Evolutionary conservation across 352 stramenopile genomes (phyloP).

Genomic region (Globisporangium acanthophoron): DNA sequence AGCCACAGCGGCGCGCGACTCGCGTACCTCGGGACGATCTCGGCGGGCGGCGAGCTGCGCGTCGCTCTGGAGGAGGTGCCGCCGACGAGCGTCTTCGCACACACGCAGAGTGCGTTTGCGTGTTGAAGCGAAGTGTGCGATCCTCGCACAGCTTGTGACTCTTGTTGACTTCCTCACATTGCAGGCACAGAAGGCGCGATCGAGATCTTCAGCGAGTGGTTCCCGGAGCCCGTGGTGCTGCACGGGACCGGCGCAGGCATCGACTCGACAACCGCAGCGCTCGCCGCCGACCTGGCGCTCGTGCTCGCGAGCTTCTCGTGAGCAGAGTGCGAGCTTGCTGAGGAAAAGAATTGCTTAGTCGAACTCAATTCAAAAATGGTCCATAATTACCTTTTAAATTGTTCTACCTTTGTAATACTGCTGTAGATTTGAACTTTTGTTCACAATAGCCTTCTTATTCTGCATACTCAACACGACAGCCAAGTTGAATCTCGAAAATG

Average conservation of each 20-base stretch:
- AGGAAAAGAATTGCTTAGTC: not conserved
- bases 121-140: not conserved
- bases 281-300: slow-evolving; percentile 39
- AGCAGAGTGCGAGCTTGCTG: not conserved
- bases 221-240: slow-evolving; percentile 48
- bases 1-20: slow-evolving; percentile 21
- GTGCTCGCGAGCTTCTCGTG: slow-evolving; percentile 1
- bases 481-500: not conserved
- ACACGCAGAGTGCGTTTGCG: slow-evolving; percentile 11
- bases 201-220: slow-evolving; percentile 51
- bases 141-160: not conserved
- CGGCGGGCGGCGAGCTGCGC: slow-evolving; percentile 25
- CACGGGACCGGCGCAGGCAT: slow-evolving; percentile 57
- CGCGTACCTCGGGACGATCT: slow-evolving; percentile 53
- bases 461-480: too few species aligned
- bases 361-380: too few species aligned
- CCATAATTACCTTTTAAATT: too few species aligned
- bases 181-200: slow-evolving; percentile 57
- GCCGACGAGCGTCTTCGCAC: slow-evolving; percentile 29
- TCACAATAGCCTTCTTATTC: too few species aligned
- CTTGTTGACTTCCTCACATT: not conserved
- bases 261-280: slow-evolving; percentile 49
- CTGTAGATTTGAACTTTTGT: too few species aligned
- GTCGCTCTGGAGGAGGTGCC: slow-evolving; percentile 31
- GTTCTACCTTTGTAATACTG: too few species aligned